These are phyloP conservation scores for Rhododendron mucronatum DNA, from an alignment of 148 eudicot genomes.

Conservation along the genomic window DNA sequence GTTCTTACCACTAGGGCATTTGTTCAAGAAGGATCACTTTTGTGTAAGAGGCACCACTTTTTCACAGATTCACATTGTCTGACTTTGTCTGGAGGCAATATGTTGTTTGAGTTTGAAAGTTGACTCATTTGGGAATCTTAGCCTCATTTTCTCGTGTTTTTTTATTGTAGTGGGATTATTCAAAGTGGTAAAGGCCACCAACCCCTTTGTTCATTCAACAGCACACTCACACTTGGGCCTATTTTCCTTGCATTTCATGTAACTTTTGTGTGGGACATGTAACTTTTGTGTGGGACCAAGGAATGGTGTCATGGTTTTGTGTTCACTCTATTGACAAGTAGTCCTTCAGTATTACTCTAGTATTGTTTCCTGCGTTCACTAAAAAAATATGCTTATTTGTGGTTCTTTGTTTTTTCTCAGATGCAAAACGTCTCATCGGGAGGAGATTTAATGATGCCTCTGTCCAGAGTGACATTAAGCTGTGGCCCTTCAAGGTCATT, in stretches of 20 bases:
- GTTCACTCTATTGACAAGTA: background rate
- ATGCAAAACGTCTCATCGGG: slow-evolving; percentile 9
- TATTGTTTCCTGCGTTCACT: background rate
- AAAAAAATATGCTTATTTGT: background rate
- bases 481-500: slow-evolving; percentile 10
- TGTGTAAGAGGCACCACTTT: background rate
- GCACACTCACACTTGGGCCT: background rate
- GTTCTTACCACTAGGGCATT: no score
- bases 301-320: background rate
- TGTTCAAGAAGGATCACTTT: background rate
- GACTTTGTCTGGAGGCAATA: background rate
- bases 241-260: background rate
- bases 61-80: background rate
- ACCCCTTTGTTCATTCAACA: background rate
- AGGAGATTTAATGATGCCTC: slow-evolving; percentile 8
- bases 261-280: background rate
- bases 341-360: background rate
- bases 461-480: slow-evolving; percentile 7
- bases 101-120: background rate
- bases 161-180: background rate
- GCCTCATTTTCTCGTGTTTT: background rate
- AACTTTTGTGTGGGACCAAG: background rate
- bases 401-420: background rate
- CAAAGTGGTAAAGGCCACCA: background rate
- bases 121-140: background rate